Percentiles rank a stretch among this genome's conserved stretches.
These are phyloP conservation scores for Nephelium lappaceum DNA, from an alignment of 345 rosid genomes.

Conservation along the genomic window DNA sequence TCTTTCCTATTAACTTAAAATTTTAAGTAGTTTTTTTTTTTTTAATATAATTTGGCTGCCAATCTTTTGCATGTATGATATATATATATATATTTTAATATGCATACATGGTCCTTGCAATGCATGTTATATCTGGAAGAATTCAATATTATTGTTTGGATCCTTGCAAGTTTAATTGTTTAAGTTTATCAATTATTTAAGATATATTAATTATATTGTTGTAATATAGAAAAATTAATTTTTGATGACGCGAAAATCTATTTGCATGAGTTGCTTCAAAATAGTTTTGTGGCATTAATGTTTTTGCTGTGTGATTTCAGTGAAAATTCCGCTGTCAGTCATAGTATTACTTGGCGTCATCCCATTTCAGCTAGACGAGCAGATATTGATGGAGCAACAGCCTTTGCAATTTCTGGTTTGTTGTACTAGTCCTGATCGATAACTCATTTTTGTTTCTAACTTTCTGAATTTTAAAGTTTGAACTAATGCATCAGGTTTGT, in stretches of 20 bases:
- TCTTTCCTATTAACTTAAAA: too few species aligned
- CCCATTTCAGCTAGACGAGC: constrained; percentile 61
- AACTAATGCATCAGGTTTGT: neutral
- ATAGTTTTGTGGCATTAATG: neutral
- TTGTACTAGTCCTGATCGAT: neutral
- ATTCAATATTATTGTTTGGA: too few species aligned
- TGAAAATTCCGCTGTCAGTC: constrained; percentile 90
- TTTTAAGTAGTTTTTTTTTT: too few species aligned
- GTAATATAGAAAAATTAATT: too few species aligned
- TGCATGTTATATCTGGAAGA: too few species aligned
- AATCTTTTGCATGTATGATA: too few species aligned
- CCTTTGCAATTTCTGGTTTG: constrained; percentile 76
- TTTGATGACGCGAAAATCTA: neutral
- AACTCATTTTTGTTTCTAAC: neutral
- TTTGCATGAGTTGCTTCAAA: neutral
- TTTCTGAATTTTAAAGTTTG: constrained; percentile 1
- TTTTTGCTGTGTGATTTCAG: constrained; percentile 29
- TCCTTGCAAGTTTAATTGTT: too few species aligned
- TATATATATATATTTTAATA: too few species aligned
- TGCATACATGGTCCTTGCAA: too few species aligned
- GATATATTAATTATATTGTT: too few species aligned
- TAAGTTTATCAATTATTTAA: too few species aligned
- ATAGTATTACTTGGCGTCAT: constrained; percentile 78
- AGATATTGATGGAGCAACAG: constrained; percentile 67
- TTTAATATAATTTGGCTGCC: too few species aligned